phyloP scores from a whole-genome alignment of 2,329 filamentous ascomycete species.

The Neonectria hederae region DNA sequence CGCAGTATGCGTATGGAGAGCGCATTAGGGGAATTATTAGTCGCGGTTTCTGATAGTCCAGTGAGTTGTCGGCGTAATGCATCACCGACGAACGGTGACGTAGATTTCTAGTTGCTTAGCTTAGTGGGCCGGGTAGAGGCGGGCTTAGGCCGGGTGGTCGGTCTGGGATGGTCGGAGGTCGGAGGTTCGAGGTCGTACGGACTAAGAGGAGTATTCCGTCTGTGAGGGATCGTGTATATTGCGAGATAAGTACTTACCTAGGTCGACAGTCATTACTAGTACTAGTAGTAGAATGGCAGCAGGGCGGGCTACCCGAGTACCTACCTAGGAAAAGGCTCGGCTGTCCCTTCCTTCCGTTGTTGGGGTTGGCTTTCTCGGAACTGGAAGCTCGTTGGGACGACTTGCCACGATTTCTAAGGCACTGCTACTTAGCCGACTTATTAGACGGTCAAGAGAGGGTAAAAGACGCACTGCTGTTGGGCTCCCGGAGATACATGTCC shows the following conservation, averaged over 20 bases:
- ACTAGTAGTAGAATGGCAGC: no score
- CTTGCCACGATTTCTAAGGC: slow-evolving; percentile 29
- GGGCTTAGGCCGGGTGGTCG: slow-evolving; percentile 35
- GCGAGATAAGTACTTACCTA: neutral
- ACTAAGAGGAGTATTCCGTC: neutral
- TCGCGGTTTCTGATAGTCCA: slow-evolving; percentile 15
- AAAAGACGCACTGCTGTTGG: slow-evolving; percentile 21
- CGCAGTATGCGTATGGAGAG: neutral
- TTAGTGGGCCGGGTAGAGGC: slow-evolving; percentile 36
- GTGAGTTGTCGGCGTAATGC: slow-evolving; percentile 13
- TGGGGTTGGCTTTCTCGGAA: slow-evolving; percentile 18
- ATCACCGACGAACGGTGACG: slow-evolving; percentile 32
- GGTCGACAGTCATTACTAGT: no score
- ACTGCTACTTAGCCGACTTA: slow-evolving; percentile 23
- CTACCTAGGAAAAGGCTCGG: neutral
- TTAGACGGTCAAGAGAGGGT: slow-evolving; percentile 8
- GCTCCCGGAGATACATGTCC: slow-evolving; percentile 39
- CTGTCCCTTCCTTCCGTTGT: slow-evolving; percentile 11
- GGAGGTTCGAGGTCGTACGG: slow-evolving; percentile 9
- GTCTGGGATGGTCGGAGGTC: slow-evolving; percentile 23
- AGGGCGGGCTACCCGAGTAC: neutral
- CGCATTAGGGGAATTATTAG: slow-evolving; percentile 1
- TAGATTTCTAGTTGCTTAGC: slow-evolving; percentile 21
- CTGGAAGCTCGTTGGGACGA: slow-evolving; percentile 30
- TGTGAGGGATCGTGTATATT: neutral